These are phyloP conservation scores for Blastobotrys robertii DNA, from an alignment of 805 yeast genomes.

Conservation along the genomic window DNA sequence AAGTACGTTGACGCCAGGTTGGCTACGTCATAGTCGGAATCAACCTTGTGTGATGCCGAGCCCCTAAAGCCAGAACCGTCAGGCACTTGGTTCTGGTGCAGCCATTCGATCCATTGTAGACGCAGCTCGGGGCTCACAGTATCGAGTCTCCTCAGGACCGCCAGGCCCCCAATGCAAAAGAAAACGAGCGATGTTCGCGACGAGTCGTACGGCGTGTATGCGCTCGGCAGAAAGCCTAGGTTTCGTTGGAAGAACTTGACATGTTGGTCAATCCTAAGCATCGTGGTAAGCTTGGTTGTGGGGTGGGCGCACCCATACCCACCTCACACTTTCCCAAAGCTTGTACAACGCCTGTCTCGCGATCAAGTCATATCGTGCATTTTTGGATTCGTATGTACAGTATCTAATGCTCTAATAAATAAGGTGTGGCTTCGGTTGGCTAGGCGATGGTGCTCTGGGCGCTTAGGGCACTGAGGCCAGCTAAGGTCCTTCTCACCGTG, in stretches of 20 bases:
- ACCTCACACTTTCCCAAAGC: no score
- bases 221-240: constrained; percentile 43
- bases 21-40: constrained; percentile 45
- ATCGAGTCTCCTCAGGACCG: constrained; percentile 30
- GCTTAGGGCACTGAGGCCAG: no score
- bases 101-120: constrained; percentile 30
- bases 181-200: constrained; percentile 61
- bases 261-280: constrained; percentile 7
- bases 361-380: background rate
- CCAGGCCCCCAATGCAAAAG: constrained; percentile 57
- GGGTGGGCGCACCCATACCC: no score
- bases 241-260: constrained; percentile 40
- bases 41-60: constrained; percentile 35
- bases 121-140: constrained; percentile 3
- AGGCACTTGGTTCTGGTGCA: constrained; percentile 39
- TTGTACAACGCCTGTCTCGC: no score
- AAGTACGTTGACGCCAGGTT: constrained; percentile 70
- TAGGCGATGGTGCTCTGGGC: background rate
- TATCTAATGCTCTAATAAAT: no score
- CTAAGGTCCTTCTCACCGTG: no score
- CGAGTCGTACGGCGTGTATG: constrained; percentile 54
- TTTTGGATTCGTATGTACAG: constrained; percentile 3
- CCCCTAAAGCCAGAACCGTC: constrained; percentile 47
- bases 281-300: no score
- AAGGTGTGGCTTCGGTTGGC: no score